Evolutionary conservation across 2,329 filamentous ascomycete genomes (phyloP), one percentile per base, ranked within the genome.

Genomic region (Aspergillus pseudoviridinutans): DNA sequence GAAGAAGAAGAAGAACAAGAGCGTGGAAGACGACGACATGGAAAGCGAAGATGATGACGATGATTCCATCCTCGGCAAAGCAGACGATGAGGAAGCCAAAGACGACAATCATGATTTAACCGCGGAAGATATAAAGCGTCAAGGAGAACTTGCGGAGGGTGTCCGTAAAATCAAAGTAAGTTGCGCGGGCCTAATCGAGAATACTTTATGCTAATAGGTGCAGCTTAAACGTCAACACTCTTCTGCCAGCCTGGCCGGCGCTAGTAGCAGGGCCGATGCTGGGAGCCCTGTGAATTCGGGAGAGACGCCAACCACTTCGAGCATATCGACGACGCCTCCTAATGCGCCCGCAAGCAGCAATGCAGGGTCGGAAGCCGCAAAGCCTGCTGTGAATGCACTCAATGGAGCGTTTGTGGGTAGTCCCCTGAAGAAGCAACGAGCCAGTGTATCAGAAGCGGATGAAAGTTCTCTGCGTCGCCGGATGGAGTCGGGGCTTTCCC

Each of bases 31-130:
- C 57, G 87, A 85, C 47, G 84, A 82, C 24, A 90, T 92, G 72
- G 90, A 94, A 65, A 92, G 88, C 60, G 88, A 90, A 35, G 84
- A 87, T 28, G 88, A 91, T 28, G 86, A 88, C 22, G 89, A 92
- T 3, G 89, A 71, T 35, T 69, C 72, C 6, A 82, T 84, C 52
- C 74, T 88, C 28, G 80, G 78, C 63, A 90, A 89, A 73, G 75
- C 91, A 81, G 70, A 90, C 81, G 71, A 87, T 12, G 74, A 76
- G 38, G 81, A 82, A 63, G 75, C 77, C 54, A 79, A 82, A 55
- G 76, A 77, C 12, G 74, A 77, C 51, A 79, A 80, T 24, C 66
- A 63, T 29, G 67, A 74, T 62, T 72, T 87, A n/a, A 85, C 84
- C 27, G 80, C 84, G 2, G 85, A 87, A 64, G 85, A 88, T 65